Conservation (phyloP, 2,329 filamentous ascomycete genomes). For the Passalora sequoiae region DNA sequence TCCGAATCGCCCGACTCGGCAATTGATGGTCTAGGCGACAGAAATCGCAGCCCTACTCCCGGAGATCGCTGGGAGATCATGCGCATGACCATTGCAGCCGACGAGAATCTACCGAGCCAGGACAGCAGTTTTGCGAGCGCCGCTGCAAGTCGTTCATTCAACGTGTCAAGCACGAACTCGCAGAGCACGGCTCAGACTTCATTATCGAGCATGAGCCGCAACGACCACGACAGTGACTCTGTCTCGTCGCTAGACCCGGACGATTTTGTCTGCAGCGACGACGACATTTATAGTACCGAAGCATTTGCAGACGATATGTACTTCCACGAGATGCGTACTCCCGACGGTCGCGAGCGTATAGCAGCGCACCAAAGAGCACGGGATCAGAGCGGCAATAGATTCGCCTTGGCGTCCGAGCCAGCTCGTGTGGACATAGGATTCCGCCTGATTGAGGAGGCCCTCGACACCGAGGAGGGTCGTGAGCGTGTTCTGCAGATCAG, state of each 20-base stretch:
- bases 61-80: constrained; percentile 71
- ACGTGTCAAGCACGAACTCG: constrained; percentile 27
- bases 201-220: constrained; percentile 27
- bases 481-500: constrained; percentile 22
- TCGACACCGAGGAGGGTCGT: constrained; percentile 27
- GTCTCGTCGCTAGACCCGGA: constrained; percentile 52
- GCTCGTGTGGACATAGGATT: constrained; percentile 30
- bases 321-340: constrained; percentile 22
- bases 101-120: constrained; percentile 72
- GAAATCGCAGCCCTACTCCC: constrained; percentile 73
- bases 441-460: constrained; percentile 30
- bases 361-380: constrained; percentile 32
- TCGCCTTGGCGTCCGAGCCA: constrained; percentile 22
- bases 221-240: constrained; percentile 48
- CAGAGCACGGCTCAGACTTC: constrained; percentile 34
- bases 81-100: constrained; percentile 71
- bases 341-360: constrained; percentile 27
- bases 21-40: constrained; percentile 77
- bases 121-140: constrained; percentile 77
- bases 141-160: constrained; percentile 49
- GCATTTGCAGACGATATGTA: constrained; percentile 30
- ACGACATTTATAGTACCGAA: constrained; percentile 24
- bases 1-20: constrained; percentile 19
- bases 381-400: constrained; percentile 24
- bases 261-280: constrained; percentile 33